Evolutionary conservation across 139 green algal genomes (phyloP).

Genomic region (Nannochloris sp.): DNA sequence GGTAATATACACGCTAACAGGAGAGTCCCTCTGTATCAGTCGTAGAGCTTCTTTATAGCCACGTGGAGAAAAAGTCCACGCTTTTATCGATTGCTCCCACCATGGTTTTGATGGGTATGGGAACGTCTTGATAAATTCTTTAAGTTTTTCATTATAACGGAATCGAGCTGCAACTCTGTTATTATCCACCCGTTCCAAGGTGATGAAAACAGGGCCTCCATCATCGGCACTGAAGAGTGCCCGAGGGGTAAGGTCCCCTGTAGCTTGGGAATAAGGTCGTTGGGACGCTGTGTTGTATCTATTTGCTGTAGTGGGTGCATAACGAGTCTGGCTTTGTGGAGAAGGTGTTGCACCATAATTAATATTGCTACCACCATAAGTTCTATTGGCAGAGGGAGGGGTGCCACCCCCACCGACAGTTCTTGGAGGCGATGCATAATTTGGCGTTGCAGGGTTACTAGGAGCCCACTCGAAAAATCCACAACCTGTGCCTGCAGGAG

Average conservation of each 20-base stretch:
- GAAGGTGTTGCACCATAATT: slow-evolving; percentile 4
- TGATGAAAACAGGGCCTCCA: too few relatives aligned
- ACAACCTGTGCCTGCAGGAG: neutral
- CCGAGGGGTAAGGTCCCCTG: too few relatives aligned
- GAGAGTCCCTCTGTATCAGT: too few relatives aligned
- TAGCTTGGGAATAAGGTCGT: too few relatives aligned
- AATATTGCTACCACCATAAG: neutral
- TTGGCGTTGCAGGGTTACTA: neutral
- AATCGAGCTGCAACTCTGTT: neutral
- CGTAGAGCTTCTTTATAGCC: too few relatives aligned
- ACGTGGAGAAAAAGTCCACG: too few relatives aligned
- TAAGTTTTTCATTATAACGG: slow-evolving; percentile 3
- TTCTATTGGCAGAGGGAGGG: neutral
- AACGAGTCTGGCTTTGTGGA: neutral
- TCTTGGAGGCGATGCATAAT: neutral
- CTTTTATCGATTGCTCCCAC: too few relatives aligned
- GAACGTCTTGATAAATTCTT: slow-evolving; percentile 1
- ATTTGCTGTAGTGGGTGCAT: neutral
- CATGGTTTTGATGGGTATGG: neutral
- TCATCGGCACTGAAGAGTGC: too few relatives aligned
- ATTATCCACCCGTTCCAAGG: neutral
- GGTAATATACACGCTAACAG: too few relatives aligned
- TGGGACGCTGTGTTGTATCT: too few relatives aligned
- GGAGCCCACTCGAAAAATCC: neutral
- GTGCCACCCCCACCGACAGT: neutral